Evolutionary conservation across 352 stramenopile genomes (phyloP), one percentile per base, ranked within the genome.

Genomic region (Globisporangium abappressorium): DNA sequence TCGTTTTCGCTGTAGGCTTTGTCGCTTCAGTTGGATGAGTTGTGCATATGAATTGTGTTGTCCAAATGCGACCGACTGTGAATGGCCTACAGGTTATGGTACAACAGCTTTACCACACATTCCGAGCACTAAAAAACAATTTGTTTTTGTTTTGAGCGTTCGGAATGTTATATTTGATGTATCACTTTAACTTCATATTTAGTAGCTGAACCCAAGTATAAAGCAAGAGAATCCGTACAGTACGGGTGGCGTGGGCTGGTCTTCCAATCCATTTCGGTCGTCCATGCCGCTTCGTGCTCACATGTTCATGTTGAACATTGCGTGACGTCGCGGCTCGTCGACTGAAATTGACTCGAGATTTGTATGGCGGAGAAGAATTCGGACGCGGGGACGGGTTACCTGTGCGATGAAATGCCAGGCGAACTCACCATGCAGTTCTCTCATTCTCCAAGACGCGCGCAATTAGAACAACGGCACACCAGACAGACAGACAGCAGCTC

Each of bases 241-340:
- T 49, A 49, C 43, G 15, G 5, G 5, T 9, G 15, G 20, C 7
- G 5, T 9, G 15, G 20, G 6, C 4, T 47, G 28, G 51, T 59
- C 54, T 28, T 59, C 54, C 54, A 41, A 59, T 59, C 54, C 54
- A 59, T 9, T 33, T 59, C 6, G 54, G 54, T 59, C 54, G 14
- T 59, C 54, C 41, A 47, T 47, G 41, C 41, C 41, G 41, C 41
- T 49, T 49, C 43, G 43, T 18, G 54, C 26, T 59, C 33, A 28
- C 14, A 5, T 57, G n/a, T 30, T 57, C 51, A 34, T 58, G 53
- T 36, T 58, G 24, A 41, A 41, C 28, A 20, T 59, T 8, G 43
- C 43, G 4, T 41, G 54, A 38, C 54, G 54, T 59, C 54, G 54
- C 14, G 15, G 26, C 54, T 59, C 54, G 26, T 59, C 54, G 15